phyloP scores from a whole-genome alignment of 345 rosid genomes.

The Bruguiera gymnorhiza region DNA sequence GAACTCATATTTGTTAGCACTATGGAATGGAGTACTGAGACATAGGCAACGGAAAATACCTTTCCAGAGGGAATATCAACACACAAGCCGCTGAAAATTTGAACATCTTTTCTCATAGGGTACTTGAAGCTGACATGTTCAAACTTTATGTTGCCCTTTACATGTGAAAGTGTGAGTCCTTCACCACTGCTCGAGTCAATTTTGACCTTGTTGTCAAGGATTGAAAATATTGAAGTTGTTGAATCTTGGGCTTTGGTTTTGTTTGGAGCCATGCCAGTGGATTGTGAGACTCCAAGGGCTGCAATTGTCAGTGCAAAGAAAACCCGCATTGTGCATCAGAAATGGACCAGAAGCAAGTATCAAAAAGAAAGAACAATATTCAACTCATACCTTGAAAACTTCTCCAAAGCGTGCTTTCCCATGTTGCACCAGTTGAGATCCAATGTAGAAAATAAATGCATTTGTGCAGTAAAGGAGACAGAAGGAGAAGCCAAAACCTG shows the following conservation, averaged over 20 bases:
- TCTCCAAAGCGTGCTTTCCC: no score
- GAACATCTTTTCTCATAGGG: constrained; percentile 65
- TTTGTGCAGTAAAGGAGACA: no score
- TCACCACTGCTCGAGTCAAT: constrained; percentile 67
- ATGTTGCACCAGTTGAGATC: no score
- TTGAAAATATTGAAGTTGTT: constrained; percentile 68
- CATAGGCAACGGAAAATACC: constrained; percentile 28
- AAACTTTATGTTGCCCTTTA: constrained; percentile 56
- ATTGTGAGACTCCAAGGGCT: constrained; percentile 78
- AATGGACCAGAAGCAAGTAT: not conserved
- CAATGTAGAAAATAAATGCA: no score
- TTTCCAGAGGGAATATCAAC: constrained; percentile 71
- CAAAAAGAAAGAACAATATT: not conserved
- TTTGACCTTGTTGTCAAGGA: constrained; percentile 62
- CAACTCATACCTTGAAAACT: constrained; percentile 32
- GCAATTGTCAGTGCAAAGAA: constrained; percentile 75
- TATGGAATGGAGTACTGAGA: not conserved
- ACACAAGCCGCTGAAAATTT: constrained; percentile 57
- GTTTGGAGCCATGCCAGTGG: constrained; percentile 71
- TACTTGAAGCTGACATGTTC: constrained; percentile 73
- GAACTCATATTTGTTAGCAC: not conserved
- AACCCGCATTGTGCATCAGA: constrained; percentile 19
- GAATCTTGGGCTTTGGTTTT: constrained; percentile 69
- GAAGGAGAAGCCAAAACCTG: no score
- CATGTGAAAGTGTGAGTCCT: constrained; percentile 45